Conservation (phyloP, 1,284 basidiomycete genomes). For the Moesziomyces globuligerus region DNA sequence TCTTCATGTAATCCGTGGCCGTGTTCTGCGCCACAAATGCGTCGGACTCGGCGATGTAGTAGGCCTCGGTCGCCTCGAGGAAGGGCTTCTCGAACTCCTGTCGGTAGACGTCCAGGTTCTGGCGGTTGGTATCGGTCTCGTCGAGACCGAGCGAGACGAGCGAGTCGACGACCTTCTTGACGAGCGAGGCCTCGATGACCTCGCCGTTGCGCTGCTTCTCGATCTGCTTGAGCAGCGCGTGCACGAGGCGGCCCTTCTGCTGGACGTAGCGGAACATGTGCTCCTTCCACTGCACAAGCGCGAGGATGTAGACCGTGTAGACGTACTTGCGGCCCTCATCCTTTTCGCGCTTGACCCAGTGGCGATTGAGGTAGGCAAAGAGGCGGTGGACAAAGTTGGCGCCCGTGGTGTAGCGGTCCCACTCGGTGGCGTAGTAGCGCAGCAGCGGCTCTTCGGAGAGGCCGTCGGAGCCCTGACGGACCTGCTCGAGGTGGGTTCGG, state of each 20-base stretch:
- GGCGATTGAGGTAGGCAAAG: conserved; percentile 96
- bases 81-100: conserved; percentile 91
- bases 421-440: conserved; percentile 89
- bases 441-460: conserved; percentile 87
- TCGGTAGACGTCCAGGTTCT: conserved; percentile 92
- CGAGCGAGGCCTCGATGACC: conserved; percentile 87
- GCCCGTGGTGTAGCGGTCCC: conserved; percentile 95
- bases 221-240: conserved; percentile 87
- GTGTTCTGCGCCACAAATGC: conserved; percentile 88
- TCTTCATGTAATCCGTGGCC: conserved; percentile 96
- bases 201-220: conserved; percentile 94
- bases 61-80: conserved; percentile 85
- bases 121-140: conserved; percentile 87
- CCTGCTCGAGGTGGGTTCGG: conserved; percentile 70
- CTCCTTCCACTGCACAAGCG: conserved; percentile 92
- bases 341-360: conserved; percentile 98
- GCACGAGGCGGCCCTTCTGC: conserved; percentile 79
- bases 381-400: conserved; percentile 85
- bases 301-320: conserved; percentile 94
- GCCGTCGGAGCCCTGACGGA: conserved; percentile 76
- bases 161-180: conserved; percentile 96
- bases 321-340: conserved; percentile 96
- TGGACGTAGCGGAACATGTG: conserved; percentile 91
- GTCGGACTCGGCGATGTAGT: conserved; percentile 91
- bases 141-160: conserved; percentile 94